Conservation (phyloP, 2,329 filamentous ascomycete genomes). For the Exophiala aquamarina region DNA sequence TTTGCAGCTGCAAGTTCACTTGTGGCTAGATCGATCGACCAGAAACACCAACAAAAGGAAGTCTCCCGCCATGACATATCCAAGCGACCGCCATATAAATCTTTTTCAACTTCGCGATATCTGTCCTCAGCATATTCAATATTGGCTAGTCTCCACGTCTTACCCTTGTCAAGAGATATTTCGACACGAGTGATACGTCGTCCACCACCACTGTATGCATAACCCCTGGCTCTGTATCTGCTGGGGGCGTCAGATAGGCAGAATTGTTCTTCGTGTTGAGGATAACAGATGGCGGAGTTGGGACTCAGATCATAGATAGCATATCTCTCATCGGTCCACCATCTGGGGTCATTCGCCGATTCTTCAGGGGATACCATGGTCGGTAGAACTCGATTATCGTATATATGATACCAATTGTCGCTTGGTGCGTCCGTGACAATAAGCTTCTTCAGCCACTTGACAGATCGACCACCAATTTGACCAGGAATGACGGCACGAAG, state of each 20-base stretch:
- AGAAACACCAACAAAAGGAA: conserved; percentile 91
- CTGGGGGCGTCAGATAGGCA: conserved; percentile 47
- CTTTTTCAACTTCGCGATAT: conserved; percentile 66
- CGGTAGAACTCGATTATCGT: conserved; percentile 86
- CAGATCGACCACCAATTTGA: conserved; percentile 86
- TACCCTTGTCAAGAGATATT: conserved; percentile 78
- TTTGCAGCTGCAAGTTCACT: conserved; percentile 62
- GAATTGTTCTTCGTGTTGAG: conserved; percentile 72
- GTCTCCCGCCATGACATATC: conserved; percentile 81
- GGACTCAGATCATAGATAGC: conserved; percentile 90
- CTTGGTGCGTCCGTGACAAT: conserved; percentile 76
- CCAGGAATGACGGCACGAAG: conserved; percentile 81
- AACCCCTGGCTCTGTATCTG: conserved; percentile 70
- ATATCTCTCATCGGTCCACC: conserved; percentile 87
- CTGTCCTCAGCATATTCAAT: conserved; percentile 83
- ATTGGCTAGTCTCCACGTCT: conserved; percentile 73
- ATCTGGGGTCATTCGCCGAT: conserved; percentile 69
- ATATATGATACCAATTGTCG: conserved; percentile 94
- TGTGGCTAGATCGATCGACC: conserved; percentile 69
- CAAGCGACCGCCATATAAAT: conserved; percentile 71
- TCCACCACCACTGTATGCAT: conserved; percentile 88
- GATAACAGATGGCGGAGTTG: conserved; percentile 79
- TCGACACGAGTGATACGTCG: conserved; percentile 79
- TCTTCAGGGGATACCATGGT: conserved; percentile 83
- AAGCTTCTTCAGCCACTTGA: conserved; percentile 87